phyloP scores from a whole-genome alignment of 768 basidiomycete genomes.

The Suillus bovinus region DNA sequence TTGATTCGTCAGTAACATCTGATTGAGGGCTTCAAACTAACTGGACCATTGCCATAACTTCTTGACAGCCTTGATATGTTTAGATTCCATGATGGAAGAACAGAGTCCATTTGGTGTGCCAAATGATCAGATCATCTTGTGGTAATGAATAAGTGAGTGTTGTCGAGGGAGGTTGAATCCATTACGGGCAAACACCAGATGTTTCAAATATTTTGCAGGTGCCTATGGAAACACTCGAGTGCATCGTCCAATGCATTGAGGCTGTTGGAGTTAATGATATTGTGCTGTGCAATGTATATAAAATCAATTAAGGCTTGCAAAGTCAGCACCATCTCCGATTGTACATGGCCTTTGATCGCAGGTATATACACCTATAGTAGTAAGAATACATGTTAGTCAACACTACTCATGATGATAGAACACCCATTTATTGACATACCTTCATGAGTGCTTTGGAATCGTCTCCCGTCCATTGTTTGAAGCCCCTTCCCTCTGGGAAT shows the following conservation, averaged over 20 bases:
- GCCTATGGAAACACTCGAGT: too few species aligned
- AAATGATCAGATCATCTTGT: neutral
- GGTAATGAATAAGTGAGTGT: too few species aligned
- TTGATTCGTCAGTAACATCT: too few species aligned
- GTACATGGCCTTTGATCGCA: neutral
- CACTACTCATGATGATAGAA: neutral
- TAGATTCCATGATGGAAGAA: neutral
- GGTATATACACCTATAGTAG: neutral
- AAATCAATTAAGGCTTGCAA: neutral
- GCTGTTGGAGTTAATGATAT: too few species aligned
- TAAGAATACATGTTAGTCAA: neutral
- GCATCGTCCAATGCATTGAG: too few species aligned
- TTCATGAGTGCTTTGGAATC: slow-evolving; percentile 42
- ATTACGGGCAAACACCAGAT: too few species aligned
- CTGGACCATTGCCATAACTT: too few species aligned
- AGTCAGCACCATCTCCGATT: neutral
- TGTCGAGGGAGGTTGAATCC: too few species aligned
- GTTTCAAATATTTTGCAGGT: too few species aligned
- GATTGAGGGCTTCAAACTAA: too few species aligned
- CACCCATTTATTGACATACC: slow-evolving; percentile 19
- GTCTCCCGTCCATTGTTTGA: slow-evolving; percentile 40
- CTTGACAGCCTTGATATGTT: neutral
- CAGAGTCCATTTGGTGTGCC: neutral
- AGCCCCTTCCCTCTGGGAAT: slow-evolving; percentile 28
- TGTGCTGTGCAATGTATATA: too few species aligned